Evolutionary conservation across 2,329 filamentous ascomycete species (phyloP).

Genomic region (Dryadomyces quercus-mongolicae): DNA sequence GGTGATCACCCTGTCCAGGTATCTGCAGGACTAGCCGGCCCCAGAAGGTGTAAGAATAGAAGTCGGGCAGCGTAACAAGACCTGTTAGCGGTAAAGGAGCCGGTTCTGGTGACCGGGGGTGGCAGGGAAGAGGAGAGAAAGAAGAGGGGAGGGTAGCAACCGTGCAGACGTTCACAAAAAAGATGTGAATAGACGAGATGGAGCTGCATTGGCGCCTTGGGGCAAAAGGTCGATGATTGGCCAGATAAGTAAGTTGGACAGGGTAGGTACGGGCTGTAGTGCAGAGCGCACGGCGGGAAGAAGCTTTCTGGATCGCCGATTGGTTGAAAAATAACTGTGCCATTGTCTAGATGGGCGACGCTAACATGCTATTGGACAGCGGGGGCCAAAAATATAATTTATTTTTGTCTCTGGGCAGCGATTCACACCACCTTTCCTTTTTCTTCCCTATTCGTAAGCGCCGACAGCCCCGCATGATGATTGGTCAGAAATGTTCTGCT

Average conservation of each 20-base stretch:
- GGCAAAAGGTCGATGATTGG: not conserved
- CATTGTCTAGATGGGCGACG: slow-evolving; percentile 12
- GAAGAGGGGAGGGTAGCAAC: not conserved
- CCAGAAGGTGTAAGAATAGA: not conserved
- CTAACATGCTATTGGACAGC: slow-evolving; percentile 16
- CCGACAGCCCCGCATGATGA: not conserved
- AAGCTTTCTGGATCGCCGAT: slow-evolving; percentile 8
- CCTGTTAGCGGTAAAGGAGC: not conserved
- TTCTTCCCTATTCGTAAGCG: not conserved
- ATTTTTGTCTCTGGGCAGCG: not conserved
- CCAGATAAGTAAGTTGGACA: not conserved
- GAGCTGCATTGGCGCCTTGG: not conserved
- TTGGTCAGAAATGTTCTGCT: not conserved
- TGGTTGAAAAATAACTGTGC: slow-evolving; percentile 17
- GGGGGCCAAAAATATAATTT: not conserved
- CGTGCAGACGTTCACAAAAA: not conserved
- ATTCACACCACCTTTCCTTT: not conserved
- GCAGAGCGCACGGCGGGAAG: not conserved
- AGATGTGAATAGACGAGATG: not conserved
- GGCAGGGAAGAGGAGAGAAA: not conserved
- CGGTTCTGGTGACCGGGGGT: not conserved
- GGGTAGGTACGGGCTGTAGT: not conserved
- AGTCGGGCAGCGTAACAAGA: not conserved
- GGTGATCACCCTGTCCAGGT: too few species aligned
- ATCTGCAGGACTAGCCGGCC: too few species aligned